These are phyloP conservation scores for Podospora didyma DNA, from an alignment of 495 filamentous ascomycete genomes.

Conservation along the genomic window DNA sequence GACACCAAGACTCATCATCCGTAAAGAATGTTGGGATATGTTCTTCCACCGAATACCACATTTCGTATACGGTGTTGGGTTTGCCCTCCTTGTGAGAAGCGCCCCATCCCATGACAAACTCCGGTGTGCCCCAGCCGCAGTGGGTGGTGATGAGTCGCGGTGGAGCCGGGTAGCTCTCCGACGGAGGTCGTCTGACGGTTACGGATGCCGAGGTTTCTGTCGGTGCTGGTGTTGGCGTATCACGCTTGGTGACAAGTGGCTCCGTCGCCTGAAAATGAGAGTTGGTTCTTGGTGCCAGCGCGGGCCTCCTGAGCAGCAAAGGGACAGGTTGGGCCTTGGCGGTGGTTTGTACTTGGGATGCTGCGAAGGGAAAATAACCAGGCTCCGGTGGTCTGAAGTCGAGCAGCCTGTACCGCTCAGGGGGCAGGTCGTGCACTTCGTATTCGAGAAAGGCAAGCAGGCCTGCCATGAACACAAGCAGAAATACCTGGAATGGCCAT, in stretches of 20 bases:
- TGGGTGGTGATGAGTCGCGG: not conserved
- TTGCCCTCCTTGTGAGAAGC: too few relatives aligned
- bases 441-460: conserved; percentile 2
- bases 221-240: too few relatives aligned
- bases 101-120: not conserved
- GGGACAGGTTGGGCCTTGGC: not conserved
- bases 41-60: not conserved
- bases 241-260: not conserved
- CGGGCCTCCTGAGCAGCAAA: not conserved
- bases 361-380: not conserved
- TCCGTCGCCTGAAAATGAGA: too few relatives aligned
- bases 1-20: not conserved
- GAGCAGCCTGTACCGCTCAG: not conserved
- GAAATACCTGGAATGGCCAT: conserved; percentile 1
- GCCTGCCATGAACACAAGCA: not conserved
- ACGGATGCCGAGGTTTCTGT: too few relatives aligned
- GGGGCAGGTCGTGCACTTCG: conserved; percentile 1
- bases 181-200: not conserved
- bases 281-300: not conserved
- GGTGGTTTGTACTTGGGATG: not conserved
- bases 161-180: not conserved
- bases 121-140: not conserved
- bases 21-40: not conserved
- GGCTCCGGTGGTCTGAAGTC: not conserved
- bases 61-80: not conserved